phyloP scores from a whole-genome alignment of 768 basidiomycete genomes.

The Phylloporus sp. region DNA sequence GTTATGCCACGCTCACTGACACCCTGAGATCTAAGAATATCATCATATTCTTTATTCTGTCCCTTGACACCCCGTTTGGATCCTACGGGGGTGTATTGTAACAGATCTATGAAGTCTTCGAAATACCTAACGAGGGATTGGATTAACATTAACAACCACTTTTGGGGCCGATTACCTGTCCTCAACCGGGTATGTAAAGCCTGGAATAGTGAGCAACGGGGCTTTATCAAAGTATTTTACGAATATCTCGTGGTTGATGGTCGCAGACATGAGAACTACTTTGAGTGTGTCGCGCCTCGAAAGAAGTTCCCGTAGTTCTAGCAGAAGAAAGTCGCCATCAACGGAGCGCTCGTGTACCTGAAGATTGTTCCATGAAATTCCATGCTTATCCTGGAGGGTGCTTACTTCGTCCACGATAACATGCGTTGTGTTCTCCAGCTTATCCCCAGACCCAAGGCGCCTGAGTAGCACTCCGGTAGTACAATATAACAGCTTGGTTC shows the following conservation, averaged over 20 bases:
- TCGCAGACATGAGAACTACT: conserved; percentile 90
- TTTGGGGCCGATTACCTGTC: conserved; percentile 51
- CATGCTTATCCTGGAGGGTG: background rate
- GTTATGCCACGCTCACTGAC: conserved; percentile 48
- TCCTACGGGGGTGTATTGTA: conserved; percentile 52
- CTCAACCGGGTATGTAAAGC: conserved; percentile 71
- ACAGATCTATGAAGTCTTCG: conserved; percentile 65
- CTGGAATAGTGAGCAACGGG: conserved; percentile 81
- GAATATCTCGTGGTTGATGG: conserved; percentile 88
- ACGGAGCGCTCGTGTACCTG: conserved; percentile 91
- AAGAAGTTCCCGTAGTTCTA: conserved; percentile 78
- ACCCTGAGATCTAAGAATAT: conserved; percentile 48
- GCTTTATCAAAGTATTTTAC: conserved; percentile 78
- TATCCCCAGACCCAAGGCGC: conserved; percentile 70
- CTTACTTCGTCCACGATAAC: conserved; percentile 87
- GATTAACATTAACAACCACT: background rate
- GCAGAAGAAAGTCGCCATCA: conserved; percentile 84
- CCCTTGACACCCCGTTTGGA: conserved; percentile 30
- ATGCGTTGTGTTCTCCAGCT: conserved; percentile 69
- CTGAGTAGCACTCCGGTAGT: conserved; percentile 92
- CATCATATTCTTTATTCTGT: conserved; percentile 39
- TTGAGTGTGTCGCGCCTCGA: conserved; percentile 62
- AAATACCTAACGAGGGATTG: conserved; percentile 56
- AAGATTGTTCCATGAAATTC: background rate
- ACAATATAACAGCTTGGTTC: conserved; percentile 81